These are phyloP conservation scores for Penicillium fimorum DNA, from an alignment of 495 filamentous ascomycete genomes.

Conservation along the genomic window DNA sequence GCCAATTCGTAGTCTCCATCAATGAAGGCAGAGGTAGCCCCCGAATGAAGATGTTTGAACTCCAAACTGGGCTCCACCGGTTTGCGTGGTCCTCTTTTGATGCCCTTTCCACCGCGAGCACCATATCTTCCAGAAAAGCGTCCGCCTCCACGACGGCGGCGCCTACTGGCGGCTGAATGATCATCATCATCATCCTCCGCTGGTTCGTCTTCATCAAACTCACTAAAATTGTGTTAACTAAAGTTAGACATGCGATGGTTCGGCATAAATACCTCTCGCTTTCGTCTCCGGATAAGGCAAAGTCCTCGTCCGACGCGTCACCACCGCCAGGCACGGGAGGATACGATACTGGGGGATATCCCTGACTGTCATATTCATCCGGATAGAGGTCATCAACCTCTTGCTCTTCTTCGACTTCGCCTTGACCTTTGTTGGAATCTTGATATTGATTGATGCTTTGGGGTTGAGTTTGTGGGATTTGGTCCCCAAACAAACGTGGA, in stretches of 20 bases:
- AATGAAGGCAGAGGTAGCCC: constrained; percentile 69
- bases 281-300: constrained; percentile 25
- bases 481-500: constrained; percentile 40
- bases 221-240: constrained; percentile 8
- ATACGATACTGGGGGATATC: neutral
- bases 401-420: constrained; percentile 13
- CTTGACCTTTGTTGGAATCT: neutral
- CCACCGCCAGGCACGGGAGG: constrained; percentile 1
- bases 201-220: constrained; percentile 19
- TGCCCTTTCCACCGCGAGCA: constrained; percentile 48
- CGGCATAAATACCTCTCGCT: constrained; percentile 37
- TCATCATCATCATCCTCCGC: constrained; percentile 37
- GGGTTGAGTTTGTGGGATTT: constrained; percentile 19
- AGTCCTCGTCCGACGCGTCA: constrained; percentile 28
- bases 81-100: constrained; percentile 65
- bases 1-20: constrained; percentile 63
- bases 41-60: constrained; percentile 68
- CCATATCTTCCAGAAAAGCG: constrained; percentile 45
- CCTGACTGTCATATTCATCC: neutral
- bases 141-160: constrained; percentile 38
- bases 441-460: constrained; percentile 10
- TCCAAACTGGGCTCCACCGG: constrained; percentile 69
- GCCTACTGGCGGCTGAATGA: constrained; percentile 25
- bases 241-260: neutral
- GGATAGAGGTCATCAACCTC: constrained; percentile 11